These are phyloP conservation scores for Metschnikowia rubicola DNA, from an alignment of 805 yeast species.

Conservation along the genomic window DNA sequence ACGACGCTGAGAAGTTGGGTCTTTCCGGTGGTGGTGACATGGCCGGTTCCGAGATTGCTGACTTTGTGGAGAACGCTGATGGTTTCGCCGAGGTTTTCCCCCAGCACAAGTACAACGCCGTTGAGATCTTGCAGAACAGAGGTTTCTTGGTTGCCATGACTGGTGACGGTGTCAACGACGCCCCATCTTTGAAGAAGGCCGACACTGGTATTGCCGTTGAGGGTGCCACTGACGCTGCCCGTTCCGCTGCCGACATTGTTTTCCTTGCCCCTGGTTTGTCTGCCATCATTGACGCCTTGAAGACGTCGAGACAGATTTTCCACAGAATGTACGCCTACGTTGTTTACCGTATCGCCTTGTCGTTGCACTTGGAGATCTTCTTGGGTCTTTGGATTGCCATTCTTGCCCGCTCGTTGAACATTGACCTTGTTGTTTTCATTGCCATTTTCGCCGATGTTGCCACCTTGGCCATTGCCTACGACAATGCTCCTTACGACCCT, in stretches of 20 bases:
- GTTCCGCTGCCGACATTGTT: constrained; percentile 95
- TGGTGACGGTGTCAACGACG: constrained; percentile 99
- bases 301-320: constrained; percentile 93
- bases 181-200: constrained; percentile 93
- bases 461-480: constrained; percentile 94
- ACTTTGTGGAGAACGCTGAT: constrained; percentile 94
- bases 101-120: constrained; percentile 94
- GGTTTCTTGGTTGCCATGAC: constrained; percentile 98
- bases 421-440: constrained; percentile 91
- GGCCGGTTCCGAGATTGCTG: constrained; percentile 97
- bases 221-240: constrained; percentile 96
- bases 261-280: constrained; percentile 91
- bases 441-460: constrained; percentile 98
- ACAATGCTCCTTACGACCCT: constrained; percentile 93
- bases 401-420: constrained; percentile 79
- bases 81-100: constrained; percentile 99
- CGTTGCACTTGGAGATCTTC: constrained; percentile 91
- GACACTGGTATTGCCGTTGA: constrained; percentile 93
- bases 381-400: constrained; percentile 96
- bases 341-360: constrained; percentile 95
- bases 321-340: constrained; percentile 99
- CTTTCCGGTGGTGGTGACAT: constrained; percentile 88
- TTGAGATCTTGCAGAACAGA: constrained; percentile 90
- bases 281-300: constrained; percentile 87
- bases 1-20: constrained; percentile 96